Evolutionary conservation across 345 rosid genomes (phyloP).

Genomic region (Combretum micranthum): DNA sequence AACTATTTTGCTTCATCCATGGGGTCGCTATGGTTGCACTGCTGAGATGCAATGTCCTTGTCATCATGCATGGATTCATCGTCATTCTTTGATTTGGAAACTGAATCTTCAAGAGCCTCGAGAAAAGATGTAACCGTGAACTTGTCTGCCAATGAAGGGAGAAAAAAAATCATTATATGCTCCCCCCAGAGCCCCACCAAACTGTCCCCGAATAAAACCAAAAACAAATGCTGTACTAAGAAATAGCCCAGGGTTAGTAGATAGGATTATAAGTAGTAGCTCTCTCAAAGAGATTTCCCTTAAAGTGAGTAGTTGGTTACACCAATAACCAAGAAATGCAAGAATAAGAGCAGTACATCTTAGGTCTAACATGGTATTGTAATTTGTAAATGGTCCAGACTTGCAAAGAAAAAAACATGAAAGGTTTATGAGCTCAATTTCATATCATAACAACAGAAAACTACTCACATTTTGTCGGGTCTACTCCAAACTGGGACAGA

Average conservation of each 20-base stretch:
- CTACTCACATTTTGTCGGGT: constrained; percentile 83
- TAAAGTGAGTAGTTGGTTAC: no score
- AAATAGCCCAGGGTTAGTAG: no score
- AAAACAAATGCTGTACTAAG: no score
- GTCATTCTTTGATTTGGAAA: constrained; percentile 20
- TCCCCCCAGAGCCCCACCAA: no score
- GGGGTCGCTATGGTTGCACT: constrained; percentile 32
- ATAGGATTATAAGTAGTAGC: no score
- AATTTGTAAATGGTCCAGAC: no score
- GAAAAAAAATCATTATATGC: neutral
- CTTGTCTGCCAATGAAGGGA: constrained; percentile 48
- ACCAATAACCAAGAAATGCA: no score
- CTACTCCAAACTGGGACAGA: constrained; percentile 86
- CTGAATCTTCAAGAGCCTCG: constrained; percentile 95
- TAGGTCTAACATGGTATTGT: no score
- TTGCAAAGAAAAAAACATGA: neutral
- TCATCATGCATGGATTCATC: constrained; percentile 34
- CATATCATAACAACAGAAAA: neutral
- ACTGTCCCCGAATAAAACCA: no score
- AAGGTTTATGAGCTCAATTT: neutral
- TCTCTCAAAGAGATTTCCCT: no score
- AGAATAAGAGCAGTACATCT: no score
- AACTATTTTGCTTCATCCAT: constrained; percentile 54
- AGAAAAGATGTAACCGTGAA: constrained; percentile 82
- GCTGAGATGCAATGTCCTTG: constrained; percentile 30